A percentile compares a stretch with the other conserved stretches of the same genome.
phyloP scores from a whole-genome alignment of 2,329 filamentous ascomycete genomes.

The Trichoderma sp. region DNA sequence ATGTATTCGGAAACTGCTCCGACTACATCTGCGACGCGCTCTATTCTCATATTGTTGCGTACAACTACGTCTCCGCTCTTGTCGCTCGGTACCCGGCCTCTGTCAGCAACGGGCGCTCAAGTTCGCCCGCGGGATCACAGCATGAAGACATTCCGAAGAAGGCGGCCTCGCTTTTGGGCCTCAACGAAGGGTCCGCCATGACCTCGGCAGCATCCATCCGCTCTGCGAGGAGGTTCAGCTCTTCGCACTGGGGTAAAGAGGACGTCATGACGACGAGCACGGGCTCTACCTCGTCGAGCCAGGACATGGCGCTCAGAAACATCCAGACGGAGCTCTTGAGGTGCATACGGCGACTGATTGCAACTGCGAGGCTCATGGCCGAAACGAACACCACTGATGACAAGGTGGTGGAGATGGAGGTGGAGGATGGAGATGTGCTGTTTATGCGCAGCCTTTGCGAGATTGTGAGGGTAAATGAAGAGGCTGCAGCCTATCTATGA shows the following conservation, averaged over 20 bases:
- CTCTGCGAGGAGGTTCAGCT: slow-evolving; percentile 35
- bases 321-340: slow-evolving; percentile 53
- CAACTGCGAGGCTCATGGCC: slow-evolving; percentile 49
- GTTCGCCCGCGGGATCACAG: slow-evolving; percentile 33
- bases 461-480: slow-evolving; percentile 46
- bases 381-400: slow-evolving; percentile 39
- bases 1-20: slow-evolving; percentile 55
- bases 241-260: slow-evolving; percentile 37
- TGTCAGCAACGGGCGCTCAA: slow-evolving; percentile 26
- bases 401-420: slow-evolving; percentile 37
- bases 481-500: slow-evolving; percentile 29
- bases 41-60: slow-evolving; percentile 61
- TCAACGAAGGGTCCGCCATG: slow-evolving; percentile 38
- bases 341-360: slow-evolving; percentile 55
- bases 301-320: slow-evolving; percentile 46
- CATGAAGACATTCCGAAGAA: slow-evolving; percentile 52
- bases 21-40: slow-evolving; percentile 61
- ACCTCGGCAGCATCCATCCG: slow-evolving; percentile 33
- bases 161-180: slow-evolving; percentile 55
- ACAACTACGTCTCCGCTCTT: slow-evolving; percentile 57
- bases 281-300: slow-evolving; percentile 31
- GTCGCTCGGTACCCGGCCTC: slow-evolving; percentile 35
- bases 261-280: slow-evolving; percentile 33
- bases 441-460: slow-evolving; percentile 48
- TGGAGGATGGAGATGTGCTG: slow-evolving; percentile 42